Evolutionary conservation across 2,329 filamentous ascomycete genomes (phyloP).

Genomic region (Coniochaeta hoffmannii): DNA sequence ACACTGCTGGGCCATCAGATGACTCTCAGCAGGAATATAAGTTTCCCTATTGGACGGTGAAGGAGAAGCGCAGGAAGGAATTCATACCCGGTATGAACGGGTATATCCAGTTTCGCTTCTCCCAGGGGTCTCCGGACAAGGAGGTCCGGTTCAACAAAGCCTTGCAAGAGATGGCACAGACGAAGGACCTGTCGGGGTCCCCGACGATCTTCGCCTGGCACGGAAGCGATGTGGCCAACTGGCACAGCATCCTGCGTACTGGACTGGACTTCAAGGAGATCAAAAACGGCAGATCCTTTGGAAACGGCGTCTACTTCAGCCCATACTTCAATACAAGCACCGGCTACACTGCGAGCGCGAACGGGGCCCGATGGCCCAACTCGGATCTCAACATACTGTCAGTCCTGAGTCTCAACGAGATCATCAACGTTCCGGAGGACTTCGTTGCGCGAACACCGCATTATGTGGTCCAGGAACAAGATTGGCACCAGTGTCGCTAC

Average conservation of each 20-base stretch:
- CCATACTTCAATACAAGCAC: constrained; percentile 47
- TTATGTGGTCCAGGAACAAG: constrained; percentile 65
- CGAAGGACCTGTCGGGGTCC: constrained; percentile 26
- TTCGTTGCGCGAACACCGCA: constrained; percentile 51
- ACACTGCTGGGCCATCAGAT: background rate
- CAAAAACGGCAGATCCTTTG: constrained; percentile 61
- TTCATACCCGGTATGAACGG: constrained; percentile 54
- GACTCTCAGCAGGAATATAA: background rate
- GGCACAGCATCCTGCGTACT: constrained; percentile 83
- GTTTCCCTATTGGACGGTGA: constrained; percentile 4
- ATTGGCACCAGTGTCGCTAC: constrained; percentile 90
- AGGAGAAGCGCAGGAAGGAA: constrained; percentile 31
- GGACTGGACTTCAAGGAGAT: constrained; percentile 65
- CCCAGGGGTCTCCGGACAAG: constrained; percentile 82
- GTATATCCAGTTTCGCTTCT: constrained; percentile 79
- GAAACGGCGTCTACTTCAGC: constrained; percentile 79
- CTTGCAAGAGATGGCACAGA: constrained; percentile 37
- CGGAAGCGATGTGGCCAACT: constrained; percentile 68
- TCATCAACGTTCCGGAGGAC: constrained; percentile 63
- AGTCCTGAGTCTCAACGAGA: constrained; percentile 73
- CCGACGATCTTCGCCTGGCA: constrained; percentile 85
- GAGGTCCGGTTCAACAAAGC: constrained; percentile 66
- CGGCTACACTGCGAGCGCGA: constrained; percentile 32
- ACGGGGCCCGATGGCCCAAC: constrained; percentile 42
- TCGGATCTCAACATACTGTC: constrained; percentile 52